Evolutionary conservation across 1,284 basidiomycete genomes (phyloP).

Genomic region (Dichomitus squalens): DNA sequence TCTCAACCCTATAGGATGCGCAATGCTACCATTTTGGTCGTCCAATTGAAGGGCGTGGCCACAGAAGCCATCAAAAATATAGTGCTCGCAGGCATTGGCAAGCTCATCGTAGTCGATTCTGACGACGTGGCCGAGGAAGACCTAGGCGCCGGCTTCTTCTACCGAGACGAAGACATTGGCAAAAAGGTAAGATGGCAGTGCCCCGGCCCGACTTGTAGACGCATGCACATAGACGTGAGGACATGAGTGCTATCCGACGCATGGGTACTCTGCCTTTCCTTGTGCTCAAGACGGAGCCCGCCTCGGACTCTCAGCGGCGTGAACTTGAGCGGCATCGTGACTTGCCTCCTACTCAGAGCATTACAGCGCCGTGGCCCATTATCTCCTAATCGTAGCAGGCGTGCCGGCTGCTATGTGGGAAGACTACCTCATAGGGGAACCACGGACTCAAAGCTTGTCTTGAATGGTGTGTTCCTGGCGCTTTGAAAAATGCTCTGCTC

Average conservation of each 20-base stretch:
- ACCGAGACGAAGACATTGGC: slow-evolving; percentile 90
- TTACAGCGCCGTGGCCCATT: not conserved
- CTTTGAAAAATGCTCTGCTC: slow-evolving; percentile 7
- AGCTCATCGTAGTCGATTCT: slow-evolving; percentile 66
- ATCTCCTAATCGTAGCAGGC: not conserved
- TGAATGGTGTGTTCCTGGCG: slow-evolving; percentile 1
- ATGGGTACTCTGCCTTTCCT: not conserved
- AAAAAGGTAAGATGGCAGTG: slow-evolving; percentile 61
- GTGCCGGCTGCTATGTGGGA: not conserved
- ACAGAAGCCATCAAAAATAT: slow-evolving; percentile 98
- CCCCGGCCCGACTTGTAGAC: not conserved
- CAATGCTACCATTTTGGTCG: slow-evolving; percentile 87
- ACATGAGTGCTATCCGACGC: not conserved
- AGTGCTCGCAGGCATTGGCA: slow-evolving; percentile 78
- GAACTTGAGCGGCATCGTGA: not conserved
- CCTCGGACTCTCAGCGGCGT: slow-evolving; percentile 10
- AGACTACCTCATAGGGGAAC: slow-evolving; percentile 1
- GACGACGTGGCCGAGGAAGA: slow-evolving; percentile 74
- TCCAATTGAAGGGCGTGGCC: slow-evolving; percentile 82
- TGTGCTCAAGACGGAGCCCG: not conserved
- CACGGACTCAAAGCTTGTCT: slow-evolving; percentile 18
- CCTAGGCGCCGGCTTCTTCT: slow-evolving; percentile 92
- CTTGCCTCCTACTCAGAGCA: not conserved
- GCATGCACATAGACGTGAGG: not conserved
- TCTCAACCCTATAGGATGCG: slow-evolving; percentile 70